These are phyloP conservation scores for Geotrichum siamense DNA, from an alignment of 1,139 yeast genomes.

Conservation along the genomic window DNA sequence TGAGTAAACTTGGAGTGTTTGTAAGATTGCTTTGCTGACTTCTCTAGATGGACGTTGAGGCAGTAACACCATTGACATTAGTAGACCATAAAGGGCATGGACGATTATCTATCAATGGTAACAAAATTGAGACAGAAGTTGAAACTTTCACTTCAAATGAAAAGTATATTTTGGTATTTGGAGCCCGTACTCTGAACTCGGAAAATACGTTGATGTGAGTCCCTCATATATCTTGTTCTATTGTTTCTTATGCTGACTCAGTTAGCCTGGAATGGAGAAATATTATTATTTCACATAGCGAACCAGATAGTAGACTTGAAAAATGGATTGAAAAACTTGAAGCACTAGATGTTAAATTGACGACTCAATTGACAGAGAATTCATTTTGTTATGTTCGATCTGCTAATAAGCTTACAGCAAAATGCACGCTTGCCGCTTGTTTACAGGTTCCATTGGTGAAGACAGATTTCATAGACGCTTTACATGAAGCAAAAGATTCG, in stretches of 20 bases:
- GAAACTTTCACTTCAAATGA: neutral
- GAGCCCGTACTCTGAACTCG: neutral
- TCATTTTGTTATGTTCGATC: slow-evolving; percentile 8
- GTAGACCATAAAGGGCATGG: neutral
- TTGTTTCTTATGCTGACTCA: neutral
- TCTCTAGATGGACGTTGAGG: neutral
- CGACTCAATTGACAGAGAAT: slow-evolving; percentile 2
- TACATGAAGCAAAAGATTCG: neutral
- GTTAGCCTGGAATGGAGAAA: slow-evolving; percentile 12
- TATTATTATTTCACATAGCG: neutral
- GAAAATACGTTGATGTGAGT: slow-evolving; percentile 12
- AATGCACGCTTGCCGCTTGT: slow-evolving; percentile 22
- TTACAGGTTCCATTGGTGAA: slow-evolving; percentile 20
- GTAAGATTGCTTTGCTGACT: too few relatives aligned
- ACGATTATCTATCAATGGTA: neutral
- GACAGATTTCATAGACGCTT: slow-evolving; percentile 16
- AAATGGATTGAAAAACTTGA: slow-evolving; percentile 4
- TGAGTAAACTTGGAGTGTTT: too few relatives aligned
- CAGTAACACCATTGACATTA: neutral
- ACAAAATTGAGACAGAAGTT: neutral
- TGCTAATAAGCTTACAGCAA: neutral
- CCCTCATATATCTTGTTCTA: slow-evolving; percentile 10
- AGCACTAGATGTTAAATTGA: slow-evolving; percentile 12
- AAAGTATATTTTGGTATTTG: neutral
- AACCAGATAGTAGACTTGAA: neutral